Evolutionary conservation across 2,329 filamentous ascomycete species (phyloP), one percentile per base, ranked within the genome.

Genomic region (Alternaria arbusti): DNA sequence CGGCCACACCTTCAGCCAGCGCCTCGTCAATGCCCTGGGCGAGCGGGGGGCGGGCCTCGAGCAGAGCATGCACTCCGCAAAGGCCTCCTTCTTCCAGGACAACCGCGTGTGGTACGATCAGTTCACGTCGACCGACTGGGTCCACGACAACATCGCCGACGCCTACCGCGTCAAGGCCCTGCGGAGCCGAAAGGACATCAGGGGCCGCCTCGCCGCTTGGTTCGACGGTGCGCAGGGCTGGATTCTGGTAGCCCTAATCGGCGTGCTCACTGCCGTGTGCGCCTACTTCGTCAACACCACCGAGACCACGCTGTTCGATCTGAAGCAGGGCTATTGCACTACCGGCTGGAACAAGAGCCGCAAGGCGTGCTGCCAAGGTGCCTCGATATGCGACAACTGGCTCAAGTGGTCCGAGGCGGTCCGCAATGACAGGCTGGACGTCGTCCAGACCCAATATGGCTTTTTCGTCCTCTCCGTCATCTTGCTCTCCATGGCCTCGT

Each of bases 81-180:
- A 90, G 73, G 82, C 85, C 32, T 90, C 88, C 5, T 81, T 91
- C 10, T 90, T 89, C 71, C 84, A 90, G 54, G 92, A 97, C 75
- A 94, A 98, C 70, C 90, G 96, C 64, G 91, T 96, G 10, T 98
- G 96, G 96, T 98, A 98, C 81, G 96, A 99, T 83, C 96, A 99
- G 81, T 97, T 97, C 75, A 97, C 94, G 6, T 97, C 93, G 7
- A 97, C 93, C 59, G 95, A 99, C 79, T 99, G 96, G 96, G 94
- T 99, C 1, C 95, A 97, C 78, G 96, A 99, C 80, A 94, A 91
- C 78, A 97, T 99, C 70, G 93, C 94, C 74, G 96, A 98, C 81
- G 93, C 94, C 10, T 93, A 94, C 73, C 91, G 96, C 25, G 89
- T 96, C 54, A 96, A 96, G 78, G 90, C 90, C 57, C 85, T 99